Evolutionary conservation across 352 stramenopile species (phyloP).

Genomic region (Pelagophyceae sp.): DNA sequence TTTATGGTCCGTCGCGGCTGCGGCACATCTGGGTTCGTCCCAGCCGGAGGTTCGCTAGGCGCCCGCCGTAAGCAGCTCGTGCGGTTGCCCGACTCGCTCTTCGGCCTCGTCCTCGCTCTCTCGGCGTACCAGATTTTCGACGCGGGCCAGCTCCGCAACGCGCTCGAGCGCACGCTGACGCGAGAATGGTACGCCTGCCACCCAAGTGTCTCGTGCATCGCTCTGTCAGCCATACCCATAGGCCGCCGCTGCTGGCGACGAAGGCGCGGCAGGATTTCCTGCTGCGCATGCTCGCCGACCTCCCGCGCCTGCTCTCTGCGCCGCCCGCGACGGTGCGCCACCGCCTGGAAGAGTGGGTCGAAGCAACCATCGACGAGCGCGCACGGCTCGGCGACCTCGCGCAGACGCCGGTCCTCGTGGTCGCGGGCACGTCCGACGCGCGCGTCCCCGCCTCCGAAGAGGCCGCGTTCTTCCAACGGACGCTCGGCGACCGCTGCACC

Average conservation of each 20-base stretch:
- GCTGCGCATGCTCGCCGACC: not conserved
- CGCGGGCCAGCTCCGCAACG: not conserved
- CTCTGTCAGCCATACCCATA: too few relatives aligned
- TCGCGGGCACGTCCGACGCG: not conserved
- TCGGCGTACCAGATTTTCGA: not conserved
- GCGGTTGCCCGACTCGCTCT: not conserved
- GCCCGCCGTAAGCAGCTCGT: not conserved
- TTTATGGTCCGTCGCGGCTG: too few relatives aligned
- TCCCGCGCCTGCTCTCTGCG: not conserved
- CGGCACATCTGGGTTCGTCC: too few relatives aligned
- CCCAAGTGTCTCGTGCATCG: too few relatives aligned
- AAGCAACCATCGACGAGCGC: not conserved
- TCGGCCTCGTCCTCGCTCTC: not conserved
- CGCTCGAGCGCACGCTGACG: not conserved
- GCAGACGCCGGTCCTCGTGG: not conserved
- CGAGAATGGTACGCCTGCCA: not conserved
- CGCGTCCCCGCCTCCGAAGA: not conserved
- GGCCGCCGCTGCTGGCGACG: not conserved
- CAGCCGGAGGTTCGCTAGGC: too few relatives aligned
- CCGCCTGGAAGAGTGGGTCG: not conserved
- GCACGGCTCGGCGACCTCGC: not conserved
- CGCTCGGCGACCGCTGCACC: not conserved
- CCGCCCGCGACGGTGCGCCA: not conserved
- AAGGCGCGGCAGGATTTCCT: not conserved
- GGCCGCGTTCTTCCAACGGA: not conserved